Evolutionary conservation across 2,329 filamentous ascomycete species (phyloP), one percentile per base, ranked within the genome.

Genomic region (Didymella sp.): DNA sequence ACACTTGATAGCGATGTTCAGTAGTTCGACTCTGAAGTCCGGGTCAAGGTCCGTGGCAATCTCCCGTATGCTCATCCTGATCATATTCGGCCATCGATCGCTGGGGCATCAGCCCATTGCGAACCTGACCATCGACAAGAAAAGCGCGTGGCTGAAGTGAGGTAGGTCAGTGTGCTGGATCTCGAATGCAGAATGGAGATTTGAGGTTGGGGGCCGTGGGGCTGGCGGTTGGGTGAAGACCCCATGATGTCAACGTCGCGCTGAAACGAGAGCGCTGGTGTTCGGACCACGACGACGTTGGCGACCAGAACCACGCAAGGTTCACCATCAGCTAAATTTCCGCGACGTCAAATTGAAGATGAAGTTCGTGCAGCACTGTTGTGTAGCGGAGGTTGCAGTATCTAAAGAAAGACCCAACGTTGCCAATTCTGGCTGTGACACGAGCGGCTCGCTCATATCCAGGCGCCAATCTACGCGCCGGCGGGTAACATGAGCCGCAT

Each of bases 401-500:
- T 51, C 43, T 50, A 53, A 42, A 56, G 38, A 56, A 52, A 52
- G 52, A 42, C 31, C 33, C 25, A 46, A 46, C 42, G 42, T 37
- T 46, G 42, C 62, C 51, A 54, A 38, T 35, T 37, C 28, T 48
- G 51, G 43, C 30, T 44, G 50, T 53, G 19, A 46, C 42, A 52
- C 50, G 33, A 43, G 24, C 50, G 50, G 50, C 35, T 37, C 42
- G 50, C 41, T 37, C 33, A 37, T 45, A 46, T 12, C 38, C 38
- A 41, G 22, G 38, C 38, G 38, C 38, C 38, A 25, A 41, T 41
- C 38, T 41, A 41, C 38, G 38, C 31, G 50, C 33, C 21, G 50
- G 50, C 50, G 50, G 50, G 25, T 52, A 52, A 24, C 9, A 61
- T 67, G 67, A 74, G 70, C 71, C 71, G 63, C 71, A 71, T 64